phyloP scores from a whole-genome alignment of 129 eudicot species.

The Ambrosia trifida region DNA sequence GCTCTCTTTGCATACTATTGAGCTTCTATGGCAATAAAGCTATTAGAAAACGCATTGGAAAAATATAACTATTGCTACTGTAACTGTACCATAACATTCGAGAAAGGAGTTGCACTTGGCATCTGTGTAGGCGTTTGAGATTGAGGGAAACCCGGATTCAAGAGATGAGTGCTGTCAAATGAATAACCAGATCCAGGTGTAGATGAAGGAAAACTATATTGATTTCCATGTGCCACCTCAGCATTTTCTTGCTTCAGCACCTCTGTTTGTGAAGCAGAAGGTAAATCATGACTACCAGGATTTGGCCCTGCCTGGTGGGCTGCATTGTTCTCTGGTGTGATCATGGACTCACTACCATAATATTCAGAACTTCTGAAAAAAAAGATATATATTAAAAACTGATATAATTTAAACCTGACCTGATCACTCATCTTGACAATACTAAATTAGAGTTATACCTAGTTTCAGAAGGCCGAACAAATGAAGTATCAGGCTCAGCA shows the following conservation, averaged over 20 bases:
- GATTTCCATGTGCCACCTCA: slow-evolving; percentile 60
- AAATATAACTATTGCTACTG: background rate
- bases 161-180: slow-evolving; percentile 61
- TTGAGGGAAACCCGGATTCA: slow-evolving; percentile 56
- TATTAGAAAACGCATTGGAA: background rate
- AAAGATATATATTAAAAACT: background rate
- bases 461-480: slow-evolving; percentile 54
- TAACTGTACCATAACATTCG: slow-evolving; percentile 61
- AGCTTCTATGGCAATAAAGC: background rate
- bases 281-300: slow-evolving; percentile 55
- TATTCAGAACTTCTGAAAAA: slow-evolving; percentile 68
- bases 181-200: slow-evolving; percentile 65
- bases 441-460: slow-evolving; percentile 45
- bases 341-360: slow-evolving; percentile 63
- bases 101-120: slow-evolving; percentile 69
- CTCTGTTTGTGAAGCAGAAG: slow-evolving; percentile 76
- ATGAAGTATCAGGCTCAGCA: slow-evolving; percentile 52
- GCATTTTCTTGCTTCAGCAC: slow-evolving; percentile 66
- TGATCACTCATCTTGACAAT: background rate
- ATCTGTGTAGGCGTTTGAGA: slow-evolving; percentile 66
- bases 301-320: slow-evolving; percentile 50
- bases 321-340: slow-evolving; percentile 54
- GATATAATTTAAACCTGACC: background rate
- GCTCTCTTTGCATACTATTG: background rate
- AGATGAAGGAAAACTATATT: slow-evolving; percentile 64